Evolutionary conservation across 768 basidiomycete genomes (phyloP), one percentile per base, ranked within the genome.

Genomic region (Udeniomyces megalosporus): DNA sequence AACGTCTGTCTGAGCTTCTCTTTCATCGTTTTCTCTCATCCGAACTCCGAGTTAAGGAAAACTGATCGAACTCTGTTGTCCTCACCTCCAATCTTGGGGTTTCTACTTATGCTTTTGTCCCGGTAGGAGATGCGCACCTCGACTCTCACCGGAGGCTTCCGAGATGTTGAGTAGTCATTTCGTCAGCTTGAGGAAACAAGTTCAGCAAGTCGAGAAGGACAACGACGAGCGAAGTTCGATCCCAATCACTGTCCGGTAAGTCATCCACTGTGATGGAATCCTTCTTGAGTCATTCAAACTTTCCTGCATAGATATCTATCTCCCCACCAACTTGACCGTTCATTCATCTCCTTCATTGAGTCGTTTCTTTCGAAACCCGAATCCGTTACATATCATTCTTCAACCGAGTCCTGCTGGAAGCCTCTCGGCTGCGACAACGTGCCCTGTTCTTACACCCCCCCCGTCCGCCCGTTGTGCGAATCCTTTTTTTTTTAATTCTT

Each of bases 141-240:
- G 95, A 12, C 75, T 99, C 31, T 95, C 93, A 0, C 77, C 85
- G 1, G 92, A 96, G 60, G 89, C 95, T 0, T 86, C 95, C 67
- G 91, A 96, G 73, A 91, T 93, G 84, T 78, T 99, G 29, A 88
- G 88, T 70, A 88, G 86, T 70, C 89, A 97, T 73, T 96, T 96
- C 71, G 91, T 99, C 58, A 81, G 83, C 60, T 75, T 99, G 67
- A 81, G 95, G 52, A 87, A 93, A 74, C 83, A 97, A 71, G 88
- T 97, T 0, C 88, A 95, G 67, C 85, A 89, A 72, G 87, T 99
- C 22, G 95, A 99, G 72, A 81, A 83, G 61, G 95, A 97, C 73
- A 96, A 93, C 68, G 91, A 97, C 67, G 95, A 99, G 70, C 79
- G 95, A 62, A 92, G 89, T 68, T 95, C 93, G 1, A 97, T 99